phyloP scores from a whole-genome alignment of 2,329 filamentous ascomycete genomes.

The Aspergillus caelatus region DNA sequence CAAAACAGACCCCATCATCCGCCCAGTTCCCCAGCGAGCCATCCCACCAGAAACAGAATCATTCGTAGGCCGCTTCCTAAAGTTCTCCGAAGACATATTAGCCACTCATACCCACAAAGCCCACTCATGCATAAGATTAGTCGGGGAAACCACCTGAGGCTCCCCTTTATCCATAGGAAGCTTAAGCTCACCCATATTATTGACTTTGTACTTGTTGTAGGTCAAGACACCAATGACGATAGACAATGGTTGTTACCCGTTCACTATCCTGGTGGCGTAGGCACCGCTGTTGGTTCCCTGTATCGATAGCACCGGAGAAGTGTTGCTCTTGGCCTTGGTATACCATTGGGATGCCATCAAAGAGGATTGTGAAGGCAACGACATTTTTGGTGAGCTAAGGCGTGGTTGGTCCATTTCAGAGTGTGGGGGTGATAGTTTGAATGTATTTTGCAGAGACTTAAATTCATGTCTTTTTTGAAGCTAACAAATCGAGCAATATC shows the following conservation, averaged over 20 bases:
- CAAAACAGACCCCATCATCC: background rate
- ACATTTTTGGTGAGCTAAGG: too few relatives aligned
- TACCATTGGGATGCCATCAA: too few relatives aligned
- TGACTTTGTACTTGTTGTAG: slow-evolving; percentile 31
- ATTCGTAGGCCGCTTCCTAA: background rate
- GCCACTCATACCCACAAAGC: slow-evolving; percentile 28
- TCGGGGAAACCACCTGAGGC: slow-evolving; percentile 35
- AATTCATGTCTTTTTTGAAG: too few relatives aligned
- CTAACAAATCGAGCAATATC: too few relatives aligned
- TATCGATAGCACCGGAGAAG: too few relatives aligned
- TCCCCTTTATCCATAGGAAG: slow-evolving; percentile 33
- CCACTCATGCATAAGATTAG: slow-evolving; percentile 32
- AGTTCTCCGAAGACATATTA: slow-evolving; percentile 10
- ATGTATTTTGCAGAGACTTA: too few relatives aligned
- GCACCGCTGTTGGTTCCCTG: too few relatives aligned
- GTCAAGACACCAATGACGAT: slow-evolving; percentile 31
- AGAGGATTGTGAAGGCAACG: too few relatives aligned
- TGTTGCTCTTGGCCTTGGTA: too few relatives aligned
- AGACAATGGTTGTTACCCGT: slow-evolving; percentile 16
- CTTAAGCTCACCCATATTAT: slow-evolving; percentile 25
- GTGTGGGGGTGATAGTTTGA: too few relatives aligned
- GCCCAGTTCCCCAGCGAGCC: background rate
- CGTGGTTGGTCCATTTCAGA: too few relatives aligned
- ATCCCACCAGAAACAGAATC: background rate
- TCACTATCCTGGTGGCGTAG: too few relatives aligned